Conservation (phyloP, 352 stramenopile species). For the Globisporangium megalacanthum region DNA sequence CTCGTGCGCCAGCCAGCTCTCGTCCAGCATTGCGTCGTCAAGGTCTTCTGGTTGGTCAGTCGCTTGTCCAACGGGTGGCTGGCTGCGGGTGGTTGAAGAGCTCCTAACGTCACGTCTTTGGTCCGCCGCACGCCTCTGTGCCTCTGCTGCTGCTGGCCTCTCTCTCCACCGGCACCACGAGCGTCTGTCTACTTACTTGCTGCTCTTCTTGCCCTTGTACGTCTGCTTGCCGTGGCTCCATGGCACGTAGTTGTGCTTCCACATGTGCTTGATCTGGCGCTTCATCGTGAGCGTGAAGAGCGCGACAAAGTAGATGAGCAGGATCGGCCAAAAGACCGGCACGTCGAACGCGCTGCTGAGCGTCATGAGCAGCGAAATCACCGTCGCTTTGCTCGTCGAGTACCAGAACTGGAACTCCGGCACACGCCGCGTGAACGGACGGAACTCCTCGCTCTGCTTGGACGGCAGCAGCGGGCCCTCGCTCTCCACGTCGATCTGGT, state of each 20-base stretch:
- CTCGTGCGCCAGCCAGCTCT: neutral
- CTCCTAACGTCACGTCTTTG: too few species aligned
- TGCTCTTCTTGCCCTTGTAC: constrained; percentile 88
- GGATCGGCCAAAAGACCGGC: constrained; percentile 99
- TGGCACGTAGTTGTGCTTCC: constrained; percentile 99
- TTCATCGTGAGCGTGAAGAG: constrained; percentile 99
- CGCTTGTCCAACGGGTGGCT: too few species aligned
- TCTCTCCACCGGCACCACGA: neutral
- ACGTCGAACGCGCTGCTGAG: constrained; percentile 98
- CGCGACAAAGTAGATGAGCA: constrained; percentile 99
- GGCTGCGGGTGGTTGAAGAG: too few species aligned
- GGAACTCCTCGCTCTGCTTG: constrained; percentile 87
- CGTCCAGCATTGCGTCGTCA: neutral
- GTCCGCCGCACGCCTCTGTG: too few species aligned
- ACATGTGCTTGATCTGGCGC: constrained; percentile 99
- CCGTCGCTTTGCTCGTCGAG: constrained; percentile 83
- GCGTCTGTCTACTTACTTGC: constrained; percentile 68
- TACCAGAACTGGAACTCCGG: constrained; percentile 99
- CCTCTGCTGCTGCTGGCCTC: too few species aligned
- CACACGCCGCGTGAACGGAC: constrained; percentile 90
- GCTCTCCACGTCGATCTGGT: constrained; percentile 77
- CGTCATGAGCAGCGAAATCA: constrained; percentile 95
- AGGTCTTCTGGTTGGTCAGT: too few species aligned
- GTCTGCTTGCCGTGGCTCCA: constrained; percentile 95
- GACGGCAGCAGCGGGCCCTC: constrained; percentile 89